Evolutionary conservation across 306 rosid species (phyloP).

Genomic region (Cajanus cajan): DNA sequence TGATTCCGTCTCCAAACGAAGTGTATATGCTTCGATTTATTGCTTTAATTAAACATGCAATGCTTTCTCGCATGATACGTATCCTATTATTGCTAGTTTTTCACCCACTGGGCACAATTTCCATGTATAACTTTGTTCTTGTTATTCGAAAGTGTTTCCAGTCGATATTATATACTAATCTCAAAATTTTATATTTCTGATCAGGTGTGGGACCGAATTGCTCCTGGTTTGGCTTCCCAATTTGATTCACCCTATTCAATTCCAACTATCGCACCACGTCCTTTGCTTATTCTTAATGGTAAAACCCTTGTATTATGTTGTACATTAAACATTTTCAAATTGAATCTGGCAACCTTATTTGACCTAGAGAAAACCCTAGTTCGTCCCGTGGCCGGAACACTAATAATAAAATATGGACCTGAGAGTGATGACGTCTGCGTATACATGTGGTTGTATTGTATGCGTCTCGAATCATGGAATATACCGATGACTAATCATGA

Average conservation of each 20-base stretch:
- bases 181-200: constrained; percentile 8
- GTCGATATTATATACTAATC: constrained; percentile 6
- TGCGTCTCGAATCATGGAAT: background rate
- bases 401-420: no score
- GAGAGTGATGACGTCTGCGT: background rate
- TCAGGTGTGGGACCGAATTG: constrained; percentile 93
- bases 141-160: constrained; percentile 11
- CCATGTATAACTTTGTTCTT: background rate
- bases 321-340: background rate
- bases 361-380: no score
- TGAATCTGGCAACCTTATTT: no score
- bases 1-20: background rate
- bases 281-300: constrained; percentile 79
- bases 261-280: constrained; percentile 77
- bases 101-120: background rate
- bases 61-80: background rate
- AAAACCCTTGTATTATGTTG: constrained; percentile 21
- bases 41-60: constrained; percentile 8
- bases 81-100: constrained; percentile 3
- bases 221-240: constrained; percentile 80
- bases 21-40: constrained; percentile 20
- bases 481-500: background rate
- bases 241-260: constrained; percentile 74
- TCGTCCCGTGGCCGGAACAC: no score
- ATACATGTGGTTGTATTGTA: background rate